Evolutionary conservation across 2,329 filamentous ascomycete species (phyloP), one percentile per base, ranked within the genome.

Genomic region (Clarireedia hainanense): DNA sequence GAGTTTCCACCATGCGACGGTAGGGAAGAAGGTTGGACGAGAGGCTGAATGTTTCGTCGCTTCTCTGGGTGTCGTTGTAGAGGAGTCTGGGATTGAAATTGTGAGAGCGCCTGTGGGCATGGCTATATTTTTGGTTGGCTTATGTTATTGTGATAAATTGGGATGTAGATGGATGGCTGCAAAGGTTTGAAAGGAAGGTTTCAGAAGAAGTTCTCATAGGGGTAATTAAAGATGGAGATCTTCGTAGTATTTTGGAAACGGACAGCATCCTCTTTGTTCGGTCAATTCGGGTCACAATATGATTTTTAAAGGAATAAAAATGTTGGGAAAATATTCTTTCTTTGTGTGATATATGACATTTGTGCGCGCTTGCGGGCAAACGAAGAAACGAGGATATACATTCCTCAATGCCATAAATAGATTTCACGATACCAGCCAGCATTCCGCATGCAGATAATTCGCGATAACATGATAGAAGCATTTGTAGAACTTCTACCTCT

Each of bases 81-180:
- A 37, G 6, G 27, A 36, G 6, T 51, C 20, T 14, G 47, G 52
- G 5, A 50, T 50, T 17, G 20, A 36, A 43, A 55, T 50, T 24
- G 52, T 24, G 27, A 55, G 47, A 12, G 47, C 52, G 4, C 52
- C 52, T 42, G 52, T 49, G n/a, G 52, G 52, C 45, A 54, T 54
- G 17, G 15, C 17, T 42, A 6, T 20, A 20, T 20, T 2, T 20
- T 20, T 42, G 10, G 6, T 42, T 47, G 43, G 43, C n/a, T 43
- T 43, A 5, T 43, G 2, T 40, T n/a, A 6, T 30, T 5, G 5
- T 12, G 23, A 42, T 40, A 5, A 30, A 47, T 30, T 36, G 6
- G 15, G 27, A 20, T 36, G 26, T n/a, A 15, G 17, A 14, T 45
- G 47, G 6, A 20, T 20, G 24, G 7, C 34, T 50, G 26, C 10